Percentiles rank a stretch among this genome's conserved stretches.
Evolutionary conservation across 306 rosid species (phyloP).

Genomic region (Quercus engelmannii): DNA sequence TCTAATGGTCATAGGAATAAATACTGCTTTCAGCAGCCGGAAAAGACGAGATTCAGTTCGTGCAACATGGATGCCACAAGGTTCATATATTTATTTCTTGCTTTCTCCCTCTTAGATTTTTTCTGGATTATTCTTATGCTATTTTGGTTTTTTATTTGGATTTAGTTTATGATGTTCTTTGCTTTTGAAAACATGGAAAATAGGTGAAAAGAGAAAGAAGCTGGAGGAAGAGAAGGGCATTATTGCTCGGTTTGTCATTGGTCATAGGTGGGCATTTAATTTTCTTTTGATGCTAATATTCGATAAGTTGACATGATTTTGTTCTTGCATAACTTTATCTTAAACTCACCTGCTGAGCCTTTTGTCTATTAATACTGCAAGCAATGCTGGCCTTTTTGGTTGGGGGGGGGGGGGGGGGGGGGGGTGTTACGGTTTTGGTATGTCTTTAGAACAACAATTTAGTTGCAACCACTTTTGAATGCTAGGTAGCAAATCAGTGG

Average conservation of each 20-base stretch:
- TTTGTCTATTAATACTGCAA: background rate
- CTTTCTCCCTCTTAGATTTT: background rate
- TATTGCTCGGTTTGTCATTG: constrained; percentile 85
- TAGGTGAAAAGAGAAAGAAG: constrained; percentile 89
- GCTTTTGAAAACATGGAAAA: constrained; percentile 32
- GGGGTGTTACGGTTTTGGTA: background rate
- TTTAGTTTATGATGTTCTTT: constrained; percentile 34
- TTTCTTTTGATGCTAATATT: constrained; percentile 6
- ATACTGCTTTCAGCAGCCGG: constrained; percentile 98
- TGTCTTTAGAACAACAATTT: background rate
- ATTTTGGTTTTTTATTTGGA: background rate
- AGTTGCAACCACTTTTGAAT: background rate
- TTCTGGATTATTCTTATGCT: background rate
- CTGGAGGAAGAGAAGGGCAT: constrained; percentile 99
- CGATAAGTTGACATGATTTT: background rate
- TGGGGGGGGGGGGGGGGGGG: too few relatives aligned
- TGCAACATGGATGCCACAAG: constrained; percentile 97
- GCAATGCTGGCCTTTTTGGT: background rate
- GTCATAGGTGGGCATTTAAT: constrained; percentile 67
- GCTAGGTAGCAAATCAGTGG: background rate
- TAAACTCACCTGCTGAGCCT: constrained; percentile 3
- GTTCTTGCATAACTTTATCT: background rate
- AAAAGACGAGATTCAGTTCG: constrained; percentile 98
- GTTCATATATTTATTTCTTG: constrained; percentile 31
- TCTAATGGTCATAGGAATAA: constrained; percentile 88